Percentiles rank a stretch among this genome's conserved stretches.
Conservation (phyloP, 495 filamentous ascomycete species). For the Neurospora sp. region DNA sequence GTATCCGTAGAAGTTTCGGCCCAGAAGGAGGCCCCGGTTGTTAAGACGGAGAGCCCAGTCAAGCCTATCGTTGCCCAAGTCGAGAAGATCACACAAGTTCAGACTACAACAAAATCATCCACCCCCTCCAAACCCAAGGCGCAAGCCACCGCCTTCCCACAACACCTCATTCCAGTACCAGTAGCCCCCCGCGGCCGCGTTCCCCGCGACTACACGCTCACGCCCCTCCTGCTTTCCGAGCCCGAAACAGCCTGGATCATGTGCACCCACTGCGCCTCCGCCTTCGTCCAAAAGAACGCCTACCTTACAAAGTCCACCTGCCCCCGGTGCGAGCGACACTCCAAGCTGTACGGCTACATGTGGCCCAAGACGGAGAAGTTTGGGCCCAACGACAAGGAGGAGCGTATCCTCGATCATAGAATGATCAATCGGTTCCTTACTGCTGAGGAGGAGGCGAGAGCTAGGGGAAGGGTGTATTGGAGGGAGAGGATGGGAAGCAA, state of each 20-base stretch:
- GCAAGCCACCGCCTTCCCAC: background rate
- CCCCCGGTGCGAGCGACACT: conserved; percentile 88
- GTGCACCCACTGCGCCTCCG: conserved; percentile 69
- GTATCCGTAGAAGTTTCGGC: background rate
- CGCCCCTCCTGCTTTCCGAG: conserved; percentile 57
- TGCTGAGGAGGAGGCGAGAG: conserved; percentile 52
- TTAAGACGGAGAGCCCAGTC: background rate
- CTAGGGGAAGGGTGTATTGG: conserved; percentile 34
- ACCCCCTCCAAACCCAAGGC: background rate
- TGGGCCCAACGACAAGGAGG: conserved; percentile 63
- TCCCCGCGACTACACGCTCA: conserved; percentile 74
- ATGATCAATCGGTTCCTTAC: conserved; percentile 60
- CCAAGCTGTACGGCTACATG: conserved; percentile 84
- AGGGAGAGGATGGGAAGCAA: conserved; percentile 4
- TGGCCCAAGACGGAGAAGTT: conserved; percentile 91
- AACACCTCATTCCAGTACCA: background rate
- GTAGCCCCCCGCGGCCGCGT: conserved; percentile 27
- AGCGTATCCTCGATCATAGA: conserved; percentile 64
- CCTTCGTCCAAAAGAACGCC: conserved; percentile 79
- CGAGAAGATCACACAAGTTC: background rate
- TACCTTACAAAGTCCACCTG: conserved; percentile 79
- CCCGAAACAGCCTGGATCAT: conserved; percentile 73
- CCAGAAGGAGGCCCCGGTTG: background rate
- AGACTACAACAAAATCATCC: background rate
- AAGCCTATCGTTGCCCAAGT: background rate